phyloP scores from a whole-genome alignment of 1,139 yeast species.

The Lodderomyces elongisporus region DNA sequence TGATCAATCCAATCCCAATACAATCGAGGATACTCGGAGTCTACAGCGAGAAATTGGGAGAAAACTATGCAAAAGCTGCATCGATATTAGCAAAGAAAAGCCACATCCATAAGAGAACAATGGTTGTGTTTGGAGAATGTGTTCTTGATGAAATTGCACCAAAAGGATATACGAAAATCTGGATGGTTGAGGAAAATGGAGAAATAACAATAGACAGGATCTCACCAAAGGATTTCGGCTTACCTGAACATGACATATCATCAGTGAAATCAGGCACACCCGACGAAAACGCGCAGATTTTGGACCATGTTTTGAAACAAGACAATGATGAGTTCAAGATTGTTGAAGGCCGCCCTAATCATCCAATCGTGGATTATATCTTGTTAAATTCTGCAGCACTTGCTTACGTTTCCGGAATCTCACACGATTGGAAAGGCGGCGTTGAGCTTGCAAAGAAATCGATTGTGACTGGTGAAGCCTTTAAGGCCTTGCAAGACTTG shows the following conservation, averaged over 20 bases:
- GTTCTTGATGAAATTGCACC: conserved; percentile 94
- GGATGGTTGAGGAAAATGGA: conserved; percentile 59
- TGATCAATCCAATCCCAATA: conserved; percentile 85
- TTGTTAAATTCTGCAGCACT: conserved; percentile 82
- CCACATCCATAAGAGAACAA: conserved; percentile 48
- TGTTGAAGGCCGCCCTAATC: conserved; percentile 22
- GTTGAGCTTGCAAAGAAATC: conserved; percentile 67
- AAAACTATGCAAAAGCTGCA: conserved; percentile 79
- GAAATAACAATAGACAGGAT: conserved; percentile 31
- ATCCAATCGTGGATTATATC: conserved; percentile 81
- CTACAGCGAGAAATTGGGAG: conserved; percentile 72
- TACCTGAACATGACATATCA: conserved; percentile 65
- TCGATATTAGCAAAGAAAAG: conserved; percentile 44
- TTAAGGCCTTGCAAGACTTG: conserved; percentile 52
- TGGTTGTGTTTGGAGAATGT: conserved; percentile 88
- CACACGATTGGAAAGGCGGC: conserved; percentile 69
- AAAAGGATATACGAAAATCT: conserved; percentile 70
- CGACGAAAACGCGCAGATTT: conserved; percentile 64
- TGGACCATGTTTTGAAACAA: conserved; percentile 54
- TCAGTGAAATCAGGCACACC: conserved; percentile 85
- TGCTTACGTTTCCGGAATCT: conserved; percentile 70
- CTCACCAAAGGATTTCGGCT: conserved; percentile 70
- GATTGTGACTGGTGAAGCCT: conserved; percentile 64
- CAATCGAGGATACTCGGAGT: conserved; percentile 86
- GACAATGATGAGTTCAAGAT: conserved; percentile 40